Base-by-base conservation (phyloP, 257 asterid genomes). In the Datura wrightii region DNA sequence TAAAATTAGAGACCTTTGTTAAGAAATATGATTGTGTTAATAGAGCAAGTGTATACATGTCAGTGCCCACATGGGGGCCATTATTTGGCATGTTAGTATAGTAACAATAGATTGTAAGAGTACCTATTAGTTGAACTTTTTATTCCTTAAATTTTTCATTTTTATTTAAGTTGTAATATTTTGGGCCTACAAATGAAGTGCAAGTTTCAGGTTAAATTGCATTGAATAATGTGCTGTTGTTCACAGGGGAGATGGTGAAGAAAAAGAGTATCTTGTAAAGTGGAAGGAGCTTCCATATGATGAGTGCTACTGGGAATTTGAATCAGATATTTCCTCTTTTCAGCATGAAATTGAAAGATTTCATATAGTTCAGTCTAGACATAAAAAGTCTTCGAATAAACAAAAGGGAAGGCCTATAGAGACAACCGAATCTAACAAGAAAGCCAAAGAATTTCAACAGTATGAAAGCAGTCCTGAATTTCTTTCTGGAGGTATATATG, bases 251-350 rank as follows among this genome's bases (percentile, higher is more conserved):
- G 86, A 86, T 10, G 97, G 89, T 70, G 92, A 88, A 59, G 98
- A 87, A 56, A 97, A 92, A 85, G 98, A 97, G 89, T 97, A 94
- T 91, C 93, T 92, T 84, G 98, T 97, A 82, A 97, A 97, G 89
- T 97, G 99, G 99, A 97, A 97, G 90, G 99, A 97, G 88, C 99
- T 97, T 87, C 86, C 94, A 8, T 95, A 97, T 59, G 99, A 97
- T 85, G 99, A 97, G 90, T 97, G 98, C 86, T 89, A 87, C 69
- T 97, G 99, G 99, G 99, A 97, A 92, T 86, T 89, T 88, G 98
- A 93, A 84, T 89, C 98, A 34, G 95, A 91, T 83, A 91, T 97
- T 89, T 88, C 93, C 82, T 94, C 99, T 65, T 97, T 93, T 85
- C 92, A 86, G 79, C 90, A 85, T 41, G 99, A 97, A 88, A 95